These are phyloP conservation scores for Aspergillus vadensis DNA, from an alignment of 2,329 filamentous ascomycete genomes.

Conservation along the genomic window DNA sequence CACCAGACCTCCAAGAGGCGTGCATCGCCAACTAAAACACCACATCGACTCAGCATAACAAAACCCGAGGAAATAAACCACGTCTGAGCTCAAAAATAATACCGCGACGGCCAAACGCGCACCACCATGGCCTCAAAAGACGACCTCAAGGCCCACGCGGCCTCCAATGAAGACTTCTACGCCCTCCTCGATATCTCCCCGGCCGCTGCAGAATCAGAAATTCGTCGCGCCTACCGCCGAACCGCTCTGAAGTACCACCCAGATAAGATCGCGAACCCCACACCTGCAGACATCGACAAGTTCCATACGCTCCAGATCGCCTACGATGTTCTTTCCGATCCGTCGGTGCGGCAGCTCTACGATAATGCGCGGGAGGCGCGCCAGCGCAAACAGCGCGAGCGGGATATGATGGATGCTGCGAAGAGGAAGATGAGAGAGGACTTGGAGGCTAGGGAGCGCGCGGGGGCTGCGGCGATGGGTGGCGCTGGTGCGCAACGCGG, in stretches of 20 bases:
- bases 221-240: constrained; percentile 81
- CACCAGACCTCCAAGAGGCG: not conserved
- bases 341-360: constrained; percentile 72
- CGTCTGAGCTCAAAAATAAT: not conserved
- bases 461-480: constrained; percentile 40
- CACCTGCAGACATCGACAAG: constrained; percentile 68
- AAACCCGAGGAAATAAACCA: not conserved
- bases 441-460: constrained; percentile 73
- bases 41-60: not conserved
- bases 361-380: constrained; percentile 73
- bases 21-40: not conserved
- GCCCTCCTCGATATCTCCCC: constrained; percentile 69
- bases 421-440: constrained; percentile 81
- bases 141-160: constrained; percentile 59
- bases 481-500: constrained; percentile 49
- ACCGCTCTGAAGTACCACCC: constrained; percentile 89
- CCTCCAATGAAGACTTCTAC: constrained; percentile 73
- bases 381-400: constrained; percentile 68
- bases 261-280: constrained; percentile 77
- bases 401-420: constrained; percentile 72
- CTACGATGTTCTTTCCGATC: constrained; percentile 77
- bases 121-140: constrained; percentile 40
- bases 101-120: not conserved
- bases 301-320: constrained; percentile 86
- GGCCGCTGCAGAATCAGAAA: constrained; percentile 67